Conservation (phyloP, 2,329 filamentous ascomycete genomes). For the Ophiocordyceps unilateralis region DNA sequence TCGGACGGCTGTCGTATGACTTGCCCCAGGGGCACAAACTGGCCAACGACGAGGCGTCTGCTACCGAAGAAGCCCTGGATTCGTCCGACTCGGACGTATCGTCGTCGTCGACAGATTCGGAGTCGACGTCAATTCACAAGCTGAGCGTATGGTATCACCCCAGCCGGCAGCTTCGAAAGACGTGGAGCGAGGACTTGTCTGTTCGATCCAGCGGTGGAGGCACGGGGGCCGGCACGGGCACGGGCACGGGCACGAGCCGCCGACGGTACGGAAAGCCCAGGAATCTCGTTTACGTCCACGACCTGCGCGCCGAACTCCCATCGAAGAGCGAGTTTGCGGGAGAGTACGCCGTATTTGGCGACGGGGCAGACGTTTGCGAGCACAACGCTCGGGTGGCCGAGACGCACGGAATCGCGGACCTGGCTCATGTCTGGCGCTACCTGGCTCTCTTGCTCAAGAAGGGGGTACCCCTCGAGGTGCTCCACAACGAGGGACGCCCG, state of each 20-base stretch:
- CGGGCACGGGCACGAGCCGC: slow-evolving; percentile 34
- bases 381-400: slow-evolving; percentile 70
- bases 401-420: slow-evolving; percentile 49
- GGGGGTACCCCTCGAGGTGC: slow-evolving; percentile 52
- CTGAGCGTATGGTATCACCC: slow-evolving; percentile 39
- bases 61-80: slow-evolving; percentile 31
- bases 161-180: slow-evolving; percentile 32
- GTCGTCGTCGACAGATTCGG: slow-evolving; percentile 40
- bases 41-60: slow-evolving; percentile 30
- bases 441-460: slow-evolving; percentile 61
- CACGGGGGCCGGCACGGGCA: slow-evolving; percentile 30
- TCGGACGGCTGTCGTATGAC: slow-evolving; percentile 36
- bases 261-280: slow-evolving; percentile 33
- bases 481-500: slow-evolving; percentile 36
- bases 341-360: slow-evolving; percentile 70
- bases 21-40: slow-evolving; percentile 28
- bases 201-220: slow-evolving; percentile 42
- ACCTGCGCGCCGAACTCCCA: slow-evolving; percentile 54
- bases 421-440: slow-evolving; percentile 73
- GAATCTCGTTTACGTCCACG: slow-evolving; percentile 58
- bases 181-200: slow-evolving; percentile 39
- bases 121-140: slow-evolving; percentile 44
- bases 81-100: slow-evolving; percentile 30
- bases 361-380: slow-evolving; percentile 62
- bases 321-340: slow-evolving; percentile 61